Evolutionary conservation across 208 protist genomes (phyloP), one percentile per base, ranked within the genome.

Genomic region (Leishmania tropica): DNA sequence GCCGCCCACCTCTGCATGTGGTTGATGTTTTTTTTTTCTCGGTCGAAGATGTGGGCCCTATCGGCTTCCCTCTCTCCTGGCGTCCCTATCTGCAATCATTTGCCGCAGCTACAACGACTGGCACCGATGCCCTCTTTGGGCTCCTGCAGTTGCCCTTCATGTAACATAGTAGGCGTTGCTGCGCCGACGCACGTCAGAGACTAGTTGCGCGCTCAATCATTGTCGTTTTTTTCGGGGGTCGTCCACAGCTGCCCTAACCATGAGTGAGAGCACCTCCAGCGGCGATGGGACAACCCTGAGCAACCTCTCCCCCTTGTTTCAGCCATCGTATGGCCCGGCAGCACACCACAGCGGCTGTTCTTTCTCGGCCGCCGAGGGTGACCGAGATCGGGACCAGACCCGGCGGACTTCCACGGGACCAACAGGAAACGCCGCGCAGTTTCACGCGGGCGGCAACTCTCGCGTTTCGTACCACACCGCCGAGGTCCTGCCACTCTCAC

Each of bases 221-320:
- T 42, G 35, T 21, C 35, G 15, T 21, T 24, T 68, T 24, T 68
- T 7, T 68, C 15, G 2, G 51, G 15, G 31, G 31, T 35, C 35
- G n/a, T 31, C 35, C 31, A 68, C 13, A 42, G 64, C 21, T 19
- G 7, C 24, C 11, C 28, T 47, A 56, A 21, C 31, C n/a, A 84
- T 84, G 74, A 84, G 81, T 58, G 75, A 62, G 3, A 79, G 81
- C 54, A 80, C 28, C 75, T 60, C 62, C 54, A 79, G 81, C 31
- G 75, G 56, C n/a, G 47, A 47, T 31, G 74, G 51, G 31, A n/a
- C n/a, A 11, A 80, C 75, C 15, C 75, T 60, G 47, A 62, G 56
- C 13, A 62, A 80, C 54, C 67, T 76, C 1, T 83, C 80, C 6
- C 67, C 75, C 21, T 75, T 67, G 5, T 31, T 76, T 24, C 54